These are phyloP conservation scores for Saccharomyces hybrid DNA, from an alignment of 1,139 yeast species.

Conservation along the genomic window DNA sequence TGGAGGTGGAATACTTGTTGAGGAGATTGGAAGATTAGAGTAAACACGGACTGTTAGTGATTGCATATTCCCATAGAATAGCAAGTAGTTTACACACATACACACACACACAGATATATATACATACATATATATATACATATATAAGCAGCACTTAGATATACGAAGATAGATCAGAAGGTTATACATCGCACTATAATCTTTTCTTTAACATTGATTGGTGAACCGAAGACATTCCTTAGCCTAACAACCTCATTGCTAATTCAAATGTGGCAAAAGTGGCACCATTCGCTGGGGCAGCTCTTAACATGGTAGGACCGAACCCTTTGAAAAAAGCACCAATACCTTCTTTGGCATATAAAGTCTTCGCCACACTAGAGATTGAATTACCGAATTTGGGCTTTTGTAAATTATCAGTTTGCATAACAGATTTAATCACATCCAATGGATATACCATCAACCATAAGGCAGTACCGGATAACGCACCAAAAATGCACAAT, in stretches of 20 bases:
- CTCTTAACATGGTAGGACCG: constrained; percentile 31
- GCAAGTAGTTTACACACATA: background rate
- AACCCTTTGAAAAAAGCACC: constrained; percentile 31
- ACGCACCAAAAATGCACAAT: constrained; percentile 72
- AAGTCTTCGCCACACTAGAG: constrained; percentile 47
- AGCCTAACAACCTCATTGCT: constrained; percentile 57
- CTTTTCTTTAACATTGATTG: background rate
- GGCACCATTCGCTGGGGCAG: constrained; percentile 83
- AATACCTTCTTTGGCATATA: constrained; percentile 31
- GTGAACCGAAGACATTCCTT: background rate
- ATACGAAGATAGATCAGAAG: background rate
- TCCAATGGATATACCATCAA: constrained; percentile 73
- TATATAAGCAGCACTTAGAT: background rate
- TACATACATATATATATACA: background rate
- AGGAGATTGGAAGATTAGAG: constrained; percentile 55
- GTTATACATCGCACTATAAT: background rate
- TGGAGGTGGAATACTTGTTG: constrained; percentile 83
- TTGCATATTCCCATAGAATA: background rate
- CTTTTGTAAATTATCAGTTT: constrained; percentile 65
- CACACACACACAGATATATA: background rate
- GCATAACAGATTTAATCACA: constrained; percentile 76
- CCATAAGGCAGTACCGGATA: constrained; percentile 86
- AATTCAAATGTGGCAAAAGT: constrained; percentile 88
- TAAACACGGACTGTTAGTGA: background rate
- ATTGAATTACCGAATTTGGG: constrained; percentile 30